These are phyloP conservation scores for Phycomyces blakesleeanus DNA, from an alignment of 192 early-diverging fungal species.

Conservation along the genomic window DNA sequence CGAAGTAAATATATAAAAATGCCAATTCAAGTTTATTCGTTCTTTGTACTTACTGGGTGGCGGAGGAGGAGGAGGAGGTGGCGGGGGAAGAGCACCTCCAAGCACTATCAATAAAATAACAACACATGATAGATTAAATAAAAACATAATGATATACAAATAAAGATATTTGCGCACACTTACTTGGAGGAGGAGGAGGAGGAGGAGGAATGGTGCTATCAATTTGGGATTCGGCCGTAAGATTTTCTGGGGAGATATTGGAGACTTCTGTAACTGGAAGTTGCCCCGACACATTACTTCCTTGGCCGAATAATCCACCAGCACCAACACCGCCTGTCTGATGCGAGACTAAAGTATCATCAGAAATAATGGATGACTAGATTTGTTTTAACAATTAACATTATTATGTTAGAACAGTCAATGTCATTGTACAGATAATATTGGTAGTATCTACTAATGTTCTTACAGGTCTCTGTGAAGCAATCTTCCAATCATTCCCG, in stretches of 20 bases:
- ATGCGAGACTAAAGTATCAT: neutral
- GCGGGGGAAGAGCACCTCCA: conserved; percentile 1
- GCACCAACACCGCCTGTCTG: conserved; percentile 2
- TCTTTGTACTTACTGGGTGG: conserved; percentile 14
- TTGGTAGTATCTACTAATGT: neutral
- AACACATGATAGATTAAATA: too few species aligned
- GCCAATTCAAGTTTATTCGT: too few species aligned
- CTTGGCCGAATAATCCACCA: conserved; percentile 20
- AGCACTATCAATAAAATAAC: neutral
- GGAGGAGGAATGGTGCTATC: conserved; percentile 35
- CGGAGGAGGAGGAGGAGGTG: conserved; percentile 15
- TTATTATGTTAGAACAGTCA: too few species aligned
- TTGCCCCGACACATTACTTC: neutral
- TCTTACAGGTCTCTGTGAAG: neutral
- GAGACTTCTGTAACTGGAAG: neutral
- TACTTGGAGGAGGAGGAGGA: conserved; percentile 12
- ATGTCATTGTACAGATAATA: too few species aligned
- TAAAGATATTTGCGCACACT: neutral
- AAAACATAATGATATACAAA: too few species aligned
- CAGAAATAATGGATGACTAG: too few species aligned
- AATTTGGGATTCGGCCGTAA: neutral
- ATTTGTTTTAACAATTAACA: too few species aligned
- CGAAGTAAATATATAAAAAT: neutral
- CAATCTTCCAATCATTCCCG: conserved; percentile 24
- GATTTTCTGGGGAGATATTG: neutral